phyloP scores from a whole-genome alignment of 106 monocot genomes.

The Dendrobium nobile region DNA sequence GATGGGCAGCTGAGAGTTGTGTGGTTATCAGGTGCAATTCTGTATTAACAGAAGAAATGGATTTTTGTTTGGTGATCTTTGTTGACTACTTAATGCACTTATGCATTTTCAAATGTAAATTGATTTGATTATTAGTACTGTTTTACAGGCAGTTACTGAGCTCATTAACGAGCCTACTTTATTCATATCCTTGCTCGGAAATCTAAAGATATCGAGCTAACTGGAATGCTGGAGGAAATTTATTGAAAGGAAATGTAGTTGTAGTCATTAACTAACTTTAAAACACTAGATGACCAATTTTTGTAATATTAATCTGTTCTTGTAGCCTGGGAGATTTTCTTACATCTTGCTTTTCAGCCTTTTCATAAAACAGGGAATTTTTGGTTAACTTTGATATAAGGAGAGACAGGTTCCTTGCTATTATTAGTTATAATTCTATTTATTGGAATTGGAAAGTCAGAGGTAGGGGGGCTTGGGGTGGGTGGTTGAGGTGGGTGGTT shows the following conservation, averaged over 20 bases:
- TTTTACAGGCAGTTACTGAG: too few species aligned
- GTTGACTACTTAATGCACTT: neutral
- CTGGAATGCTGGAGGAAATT: neutral
- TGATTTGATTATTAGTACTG: neutral
- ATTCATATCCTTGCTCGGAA: neutral
- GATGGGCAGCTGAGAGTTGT: neutral
- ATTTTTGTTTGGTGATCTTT: neutral
- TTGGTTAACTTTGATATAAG: neutral
- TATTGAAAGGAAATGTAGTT: neutral
- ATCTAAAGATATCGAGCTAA: neutral
- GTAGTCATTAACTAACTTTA: neutral
- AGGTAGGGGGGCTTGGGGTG: too few species aligned
- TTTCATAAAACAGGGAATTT: neutral
- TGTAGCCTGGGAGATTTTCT: neutral
- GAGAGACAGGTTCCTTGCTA: neutral
- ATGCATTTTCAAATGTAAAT: neutral
- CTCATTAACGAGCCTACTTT: neutral
- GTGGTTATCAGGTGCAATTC: neutral
- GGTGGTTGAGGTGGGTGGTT: too few species aligned
- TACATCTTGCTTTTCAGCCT: neutral
- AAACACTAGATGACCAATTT: neutral
- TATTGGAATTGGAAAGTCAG: too few species aligned
- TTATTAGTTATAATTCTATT: too few species aligned
- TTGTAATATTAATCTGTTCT: neutral
- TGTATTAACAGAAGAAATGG: neutral